Conservation (phyloP, 164 flowering plant species). For the Stephania cephalantha region DNA sequence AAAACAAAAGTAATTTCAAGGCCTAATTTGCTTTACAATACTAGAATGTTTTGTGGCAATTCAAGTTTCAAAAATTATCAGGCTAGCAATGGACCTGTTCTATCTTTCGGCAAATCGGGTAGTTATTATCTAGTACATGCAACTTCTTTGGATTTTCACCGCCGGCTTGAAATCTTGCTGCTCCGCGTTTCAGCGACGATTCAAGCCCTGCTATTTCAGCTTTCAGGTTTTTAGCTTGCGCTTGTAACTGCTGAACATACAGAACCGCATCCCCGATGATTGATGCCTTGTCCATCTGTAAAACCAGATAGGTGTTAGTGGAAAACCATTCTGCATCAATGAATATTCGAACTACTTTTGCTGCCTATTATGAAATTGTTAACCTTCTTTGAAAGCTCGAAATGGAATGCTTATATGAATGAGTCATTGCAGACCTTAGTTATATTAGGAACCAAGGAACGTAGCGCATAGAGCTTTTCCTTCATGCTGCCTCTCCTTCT, state of each 20-base stretch:
- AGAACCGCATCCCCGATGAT: conserved; percentile 77
- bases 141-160: conserved; percentile 11
- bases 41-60: not conserved
- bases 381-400: not conserved
- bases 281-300: conserved; percentile 96
- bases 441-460: conserved; percentile 82
- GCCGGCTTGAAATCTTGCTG: conserved; percentile 16
- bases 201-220: conserved; percentile 64
- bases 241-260: conserved; percentile 65
- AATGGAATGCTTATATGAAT: not conserved
- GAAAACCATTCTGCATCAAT: not conserved
- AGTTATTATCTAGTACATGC: conserved; percentile 8
- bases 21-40: not conserved
- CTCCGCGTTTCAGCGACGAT: conserved; percentile 25
- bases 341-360: not conserved
- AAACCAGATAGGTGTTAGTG: not conserved
- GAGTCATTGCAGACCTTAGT: conserved; percentile 47
- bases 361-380: not conserved
- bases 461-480: conserved; percentile 76
- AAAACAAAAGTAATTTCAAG: not conserved
- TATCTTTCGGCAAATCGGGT: conserved; percentile 31
- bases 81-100: conserved; percentile 32
- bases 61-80: not conserved
- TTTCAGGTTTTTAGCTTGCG: conserved; percentile 53
- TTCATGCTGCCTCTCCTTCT: conserved; percentile 75